These are phyloP conservation scores for Fusarium sp. DNA, from an alignment of 2,329 filamentous ascomycete species.

Conservation along the genomic window DNA sequence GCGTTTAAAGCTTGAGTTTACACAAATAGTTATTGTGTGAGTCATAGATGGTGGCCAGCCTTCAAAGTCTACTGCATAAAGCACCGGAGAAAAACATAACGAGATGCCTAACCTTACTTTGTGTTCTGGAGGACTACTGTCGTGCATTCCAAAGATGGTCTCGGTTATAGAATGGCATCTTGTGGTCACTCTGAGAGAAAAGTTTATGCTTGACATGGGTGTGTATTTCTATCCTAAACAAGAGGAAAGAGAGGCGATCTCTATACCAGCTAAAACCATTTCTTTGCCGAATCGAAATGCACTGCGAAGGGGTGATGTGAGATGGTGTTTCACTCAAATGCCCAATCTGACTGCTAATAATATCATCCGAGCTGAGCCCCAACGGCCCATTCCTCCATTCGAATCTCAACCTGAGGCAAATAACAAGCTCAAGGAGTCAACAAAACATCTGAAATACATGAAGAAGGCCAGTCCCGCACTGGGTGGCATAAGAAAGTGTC, in stretches of 20 bases:
- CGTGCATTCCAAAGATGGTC: no score
- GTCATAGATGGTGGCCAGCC: not conserved
- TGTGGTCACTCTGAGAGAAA: not conserved
- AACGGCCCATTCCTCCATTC: not conserved
- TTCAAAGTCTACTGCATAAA: not conserved
- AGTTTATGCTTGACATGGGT: conserved; percentile 11
- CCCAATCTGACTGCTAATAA: conserved; percentile 33
- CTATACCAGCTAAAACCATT: conserved; percentile 38
- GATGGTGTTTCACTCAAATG: conserved; percentile 23
- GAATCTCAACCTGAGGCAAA: conserved; percentile 8
- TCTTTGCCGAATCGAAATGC: conserved; percentile 31
- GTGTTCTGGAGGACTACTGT: not conserved
- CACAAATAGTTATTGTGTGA: not conserved
- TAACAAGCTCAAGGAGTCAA: conserved; percentile 25
- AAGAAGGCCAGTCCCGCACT: conserved; percentile 24
- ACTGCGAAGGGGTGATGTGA: conserved; percentile 9
- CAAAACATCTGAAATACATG: conserved; percentile 37
- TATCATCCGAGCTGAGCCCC: conserved; percentile 2
- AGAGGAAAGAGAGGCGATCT: conserved; percentile 38
- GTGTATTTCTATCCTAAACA: conserved; percentile 39
- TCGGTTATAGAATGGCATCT: no score
- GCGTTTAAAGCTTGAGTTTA: not conserved
- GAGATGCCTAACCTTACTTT: not conserved
- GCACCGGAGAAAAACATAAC: not conserved
- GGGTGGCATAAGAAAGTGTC: conserved; percentile 32